Evolutionary conservation across 2,329 filamentous ascomycete genomes (phyloP), one percentile per base, ranked within the genome.

Genomic region (Westerdykella ornata): DNA sequence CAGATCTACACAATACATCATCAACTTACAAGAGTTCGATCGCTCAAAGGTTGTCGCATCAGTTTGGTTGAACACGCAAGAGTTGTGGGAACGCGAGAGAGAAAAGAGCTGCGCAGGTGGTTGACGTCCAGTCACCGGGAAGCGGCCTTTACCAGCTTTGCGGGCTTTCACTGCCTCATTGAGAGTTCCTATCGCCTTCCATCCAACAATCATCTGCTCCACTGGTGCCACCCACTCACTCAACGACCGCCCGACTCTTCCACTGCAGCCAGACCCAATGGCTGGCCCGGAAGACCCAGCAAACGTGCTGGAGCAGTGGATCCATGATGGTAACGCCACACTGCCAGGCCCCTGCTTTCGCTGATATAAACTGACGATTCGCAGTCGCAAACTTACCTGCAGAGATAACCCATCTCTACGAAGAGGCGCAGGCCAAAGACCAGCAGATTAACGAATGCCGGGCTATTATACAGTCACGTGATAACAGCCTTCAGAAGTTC

Each of bases 371-470:
- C 50, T 58, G 40, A 62, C 35, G 9, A 5, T 16, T 7, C 9
- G 4, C 46, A 73, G 83, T 84, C 15, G 81, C 84, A 55, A 92
- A 92, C 57, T 74, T 90, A 19, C 85, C 85, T 47, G 84, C 86
- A 48, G 86, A 92, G 67, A 81, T 92, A 45, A 81, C 82, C 15
- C 88, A 89, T 68, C 75, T 90, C 47, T 83, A 89, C 57, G 85
- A 89, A 60, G 86, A 92, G 67, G 85, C 90, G 48, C 74, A 81
- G 58, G 82, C 85, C 61, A 90, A 89, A 65, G 86, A 94, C 62
- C 75, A 78, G 37, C 74, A 80, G 49, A 84, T 86, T 52, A 72
- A 78, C 57, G 81, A 86, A 36, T 82, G 82, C 60, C 72, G 82
- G 44, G 75, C 78, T 46, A 75, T 77, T 49, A 86, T 89, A 57